These are phyloP conservation scores for Aureobasidium musti DNA, from an alignment of 2,329 filamentous ascomycete genomes.

Conservation along the genomic window DNA sequence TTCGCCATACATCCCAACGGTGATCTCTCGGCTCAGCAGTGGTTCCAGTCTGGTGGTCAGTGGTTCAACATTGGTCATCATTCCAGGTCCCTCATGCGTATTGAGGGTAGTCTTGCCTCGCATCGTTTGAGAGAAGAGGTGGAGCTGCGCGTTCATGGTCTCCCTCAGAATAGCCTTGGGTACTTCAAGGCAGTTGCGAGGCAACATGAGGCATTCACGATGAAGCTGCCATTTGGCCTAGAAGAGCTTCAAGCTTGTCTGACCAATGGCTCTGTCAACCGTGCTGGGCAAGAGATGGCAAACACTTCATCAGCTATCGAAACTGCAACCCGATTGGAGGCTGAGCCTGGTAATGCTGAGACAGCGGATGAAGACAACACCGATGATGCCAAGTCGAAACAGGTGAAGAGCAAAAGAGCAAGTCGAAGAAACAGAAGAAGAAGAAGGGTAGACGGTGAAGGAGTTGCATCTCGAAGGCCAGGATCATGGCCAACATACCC, in stretches of 20 bases:
- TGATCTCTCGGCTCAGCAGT: conserved; percentile 52
- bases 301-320: neutral
- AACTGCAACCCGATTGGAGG: neutral
- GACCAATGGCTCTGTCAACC: conserved; percentile 1
- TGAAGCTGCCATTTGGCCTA: conserved; percentile 37
- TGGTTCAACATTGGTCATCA: conserved; percentile 52
- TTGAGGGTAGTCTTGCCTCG: conserved; percentile 48
- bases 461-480: no score
- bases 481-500: neutral
- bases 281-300: neutral
- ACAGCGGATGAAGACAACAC: neutral
- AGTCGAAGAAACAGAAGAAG: neutral
- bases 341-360: neutral
- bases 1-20: conserved; percentile 52
- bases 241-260: conserved; percentile 39
- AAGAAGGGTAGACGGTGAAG: neutral
- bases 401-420: neutral
- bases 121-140: conserved; percentile 44
- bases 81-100: conserved; percentile 45
- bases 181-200: conserved; percentile 49
- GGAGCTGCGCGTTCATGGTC: conserved; percentile 35
- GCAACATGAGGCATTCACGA: conserved; percentile 42
- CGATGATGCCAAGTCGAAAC: neutral
- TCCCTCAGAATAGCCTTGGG: conserved; percentile 43
- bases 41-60: conserved; percentile 44